A percentile compares a stretch with the other conserved stretches of the same genome.
Conservation (phyloP, 176 grass and related monocot species). For the Oryza meyeriana region DNA sequence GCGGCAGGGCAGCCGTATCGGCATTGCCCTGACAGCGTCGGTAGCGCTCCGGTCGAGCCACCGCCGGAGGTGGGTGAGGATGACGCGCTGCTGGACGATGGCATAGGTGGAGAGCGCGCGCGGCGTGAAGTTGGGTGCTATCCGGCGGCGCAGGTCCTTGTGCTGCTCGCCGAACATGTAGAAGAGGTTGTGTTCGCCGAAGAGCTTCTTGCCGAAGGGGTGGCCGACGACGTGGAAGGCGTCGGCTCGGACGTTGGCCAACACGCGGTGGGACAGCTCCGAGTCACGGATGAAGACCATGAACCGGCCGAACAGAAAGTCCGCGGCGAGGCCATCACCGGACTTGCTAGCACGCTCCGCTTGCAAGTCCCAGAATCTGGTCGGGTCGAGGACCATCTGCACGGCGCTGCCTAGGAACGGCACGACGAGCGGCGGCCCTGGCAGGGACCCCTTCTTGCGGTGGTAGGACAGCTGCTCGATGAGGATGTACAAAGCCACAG, state of each 20-base stretch:
- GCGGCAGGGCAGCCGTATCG: constrained; percentile 66
- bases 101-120: constrained; percentile 73
- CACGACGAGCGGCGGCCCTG: constrained; percentile 49
- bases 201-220: constrained; percentile 83
- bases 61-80: constrained; percentile 44
- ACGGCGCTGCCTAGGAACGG: constrained; percentile 66
- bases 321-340: constrained; percentile 54
- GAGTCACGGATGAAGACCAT: constrained; percentile 71
- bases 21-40: background rate
- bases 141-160: constrained; percentile 79
- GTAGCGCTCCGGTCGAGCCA: constrained; percentile 43
- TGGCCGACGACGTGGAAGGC: constrained; percentile 85
- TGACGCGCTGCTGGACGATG: constrained; percentile 65
- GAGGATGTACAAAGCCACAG: constrained; percentile 35
- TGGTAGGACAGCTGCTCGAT: constrained; percentile 70
- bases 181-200: constrained; percentile 88
- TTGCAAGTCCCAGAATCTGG: constrained; percentile 58
- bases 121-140: constrained; percentile 77
- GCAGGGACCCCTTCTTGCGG: constrained; percentile 65
- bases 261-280: constrained; percentile 69
- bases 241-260: constrained; percentile 80
- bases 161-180: constrained; percentile 88
- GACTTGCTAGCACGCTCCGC: constrained; percentile 49
- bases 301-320: constrained; percentile 67
- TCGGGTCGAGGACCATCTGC: constrained; percentile 53